A percentile compares a stretch with the other conserved stretches of the same genome.
Evolutionary conservation across 352 stramenopile genomes (phyloP).

Genomic region (Phytophthora constricta): DNA sequence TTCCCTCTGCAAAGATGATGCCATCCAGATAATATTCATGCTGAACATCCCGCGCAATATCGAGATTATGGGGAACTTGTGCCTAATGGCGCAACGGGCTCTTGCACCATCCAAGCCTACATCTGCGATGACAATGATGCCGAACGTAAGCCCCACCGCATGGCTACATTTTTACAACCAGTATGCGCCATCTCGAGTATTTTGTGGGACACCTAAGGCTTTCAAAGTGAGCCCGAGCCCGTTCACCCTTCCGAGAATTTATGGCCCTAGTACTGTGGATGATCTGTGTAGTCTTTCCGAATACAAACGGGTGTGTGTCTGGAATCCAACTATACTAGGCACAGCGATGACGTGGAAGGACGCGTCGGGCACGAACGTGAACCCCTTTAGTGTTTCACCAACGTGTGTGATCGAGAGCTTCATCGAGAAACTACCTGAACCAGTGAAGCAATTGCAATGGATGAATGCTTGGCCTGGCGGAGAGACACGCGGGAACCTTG

Average conservation of each 20-base stretch:
- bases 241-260: slow-evolving; percentile 23
- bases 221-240: slow-evolving; percentile 23
- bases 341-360: slow-evolving; percentile 43
- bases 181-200: slow-evolving; percentile 2
- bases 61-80: slow-evolving; percentile 47
- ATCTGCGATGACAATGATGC: slow-evolving; percentile 14
- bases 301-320: slow-evolving; percentile 40
- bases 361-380: slow-evolving; percentile 17
- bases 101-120: slow-evolving; percentile 23
- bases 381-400: slow-evolving; percentile 47
- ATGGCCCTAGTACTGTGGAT: slow-evolving; percentile 21
- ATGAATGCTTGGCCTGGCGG: slow-evolving; percentile 46
- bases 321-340: slow-evolving; percentile 35
- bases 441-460: slow-evolving; percentile 44
- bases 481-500: slow-evolving; percentile 47
- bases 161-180: slow-evolving; percentile 35
- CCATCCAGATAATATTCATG: slow-evolving; percentile 53
- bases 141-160: slow-evolving; percentile 1
- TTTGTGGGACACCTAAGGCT: slow-evolving; percentile 5
- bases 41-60: slow-evolving; percentile 46
- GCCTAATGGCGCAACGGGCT: slow-evolving; percentile 38
- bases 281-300: slow-evolving; percentile 21
- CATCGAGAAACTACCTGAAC: slow-evolving; percentile 33
- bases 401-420: slow-evolving; percentile 39
- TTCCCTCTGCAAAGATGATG: slow-evolving; percentile 35